Evolutionary conservation across 176 grass and related monocot genomes (phyloP).

Genomic region (Aegilops umbellulata): DNA sequence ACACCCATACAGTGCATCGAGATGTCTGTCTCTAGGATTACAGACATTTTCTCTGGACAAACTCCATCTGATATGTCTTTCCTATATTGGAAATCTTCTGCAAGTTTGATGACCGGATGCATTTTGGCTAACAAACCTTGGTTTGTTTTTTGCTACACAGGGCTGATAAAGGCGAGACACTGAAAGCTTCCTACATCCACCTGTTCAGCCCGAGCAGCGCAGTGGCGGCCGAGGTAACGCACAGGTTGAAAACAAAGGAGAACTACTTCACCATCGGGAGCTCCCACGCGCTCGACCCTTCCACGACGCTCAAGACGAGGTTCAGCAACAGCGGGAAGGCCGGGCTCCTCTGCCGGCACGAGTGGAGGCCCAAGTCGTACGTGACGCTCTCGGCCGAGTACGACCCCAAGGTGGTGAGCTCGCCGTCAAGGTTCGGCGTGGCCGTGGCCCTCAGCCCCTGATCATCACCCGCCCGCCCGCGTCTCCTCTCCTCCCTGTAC

Average conservation of each 20-base stretch:
- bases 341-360: conserved; percentile 68
- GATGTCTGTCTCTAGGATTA: neutral
- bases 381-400: conserved; percentile 75
- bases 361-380: conserved; percentile 82
- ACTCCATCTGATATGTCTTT: neutral
- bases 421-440: conserved; percentile 64
- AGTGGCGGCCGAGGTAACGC: conserved; percentile 70
- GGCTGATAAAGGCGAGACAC: conserved; percentile 74
- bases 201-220: conserved; percentile 53
- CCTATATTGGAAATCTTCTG: neutral
- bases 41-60: neutral
- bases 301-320: conserved; percentile 65
- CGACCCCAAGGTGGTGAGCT: conserved; percentile 61
- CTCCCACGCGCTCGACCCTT: conserved; percentile 51
- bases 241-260: conserved; percentile 74
- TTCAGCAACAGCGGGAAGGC: conserved; percentile 64
- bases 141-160: conserved; percentile 26
- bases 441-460: conserved; percentile 70
- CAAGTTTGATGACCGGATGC: neutral
- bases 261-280: conserved; percentile 78
- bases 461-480: conserved; percentile 10
- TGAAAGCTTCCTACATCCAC: conserved; percentile 86
- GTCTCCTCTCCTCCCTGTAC: neutral
- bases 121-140: neutral
- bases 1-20: neutral